Evolutionary conservation across 345 rosid species (phyloP).

Genomic region (Pelargonium nanum): DNA sequence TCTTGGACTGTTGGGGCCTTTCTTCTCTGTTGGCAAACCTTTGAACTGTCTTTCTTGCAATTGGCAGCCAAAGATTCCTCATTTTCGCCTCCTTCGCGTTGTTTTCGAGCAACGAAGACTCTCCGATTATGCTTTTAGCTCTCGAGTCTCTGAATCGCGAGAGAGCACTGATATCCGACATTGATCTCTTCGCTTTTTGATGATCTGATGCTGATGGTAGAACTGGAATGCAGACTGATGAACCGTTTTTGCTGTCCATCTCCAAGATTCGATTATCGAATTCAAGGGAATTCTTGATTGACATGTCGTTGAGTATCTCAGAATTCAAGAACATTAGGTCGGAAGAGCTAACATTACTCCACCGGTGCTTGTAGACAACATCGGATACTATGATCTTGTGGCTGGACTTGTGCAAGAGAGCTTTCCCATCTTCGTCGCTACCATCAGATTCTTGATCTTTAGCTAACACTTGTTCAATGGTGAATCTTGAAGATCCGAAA

Average conservation of each 20-base stretch:
- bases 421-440: constrained; percentile 16
- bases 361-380: constrained; percentile 50
- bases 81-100: constrained; percentile 30
- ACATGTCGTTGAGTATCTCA: constrained; percentile 41
- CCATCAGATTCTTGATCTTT: constrained; percentile 7
- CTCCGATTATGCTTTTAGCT: constrained; percentile 17
- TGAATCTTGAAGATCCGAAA: constrained; percentile 52
- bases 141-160: constrained; percentile 34
- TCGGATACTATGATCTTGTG: constrained; percentile 62
- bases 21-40: constrained; percentile 67
- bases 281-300: constrained; percentile 41
- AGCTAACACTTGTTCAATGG: constrained; percentile 16
- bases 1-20: constrained; percentile 23
- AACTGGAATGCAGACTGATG: constrained; percentile 5
- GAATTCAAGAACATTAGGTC: constrained; percentile 65
- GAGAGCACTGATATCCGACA: constrained; percentile 63
- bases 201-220: constrained; percentile 21
- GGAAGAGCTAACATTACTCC: constrained; percentile 78
- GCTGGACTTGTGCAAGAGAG: constrained; percentile 41
- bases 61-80: constrained; percentile 61
- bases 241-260: constrained; percentile 8
- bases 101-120: constrained; percentile 14
- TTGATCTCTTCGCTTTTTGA: constrained; percentile 34
- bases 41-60: constrained; percentile 60
- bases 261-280: constrained; percentile 9